A percentile compares a stretch with the other conserved stretches of the same genome.
These are phyloP conservation scores for Leishmania tropica DNA, from an alignment of 208 protist genomes.

Conservation along the genomic window DNA sequence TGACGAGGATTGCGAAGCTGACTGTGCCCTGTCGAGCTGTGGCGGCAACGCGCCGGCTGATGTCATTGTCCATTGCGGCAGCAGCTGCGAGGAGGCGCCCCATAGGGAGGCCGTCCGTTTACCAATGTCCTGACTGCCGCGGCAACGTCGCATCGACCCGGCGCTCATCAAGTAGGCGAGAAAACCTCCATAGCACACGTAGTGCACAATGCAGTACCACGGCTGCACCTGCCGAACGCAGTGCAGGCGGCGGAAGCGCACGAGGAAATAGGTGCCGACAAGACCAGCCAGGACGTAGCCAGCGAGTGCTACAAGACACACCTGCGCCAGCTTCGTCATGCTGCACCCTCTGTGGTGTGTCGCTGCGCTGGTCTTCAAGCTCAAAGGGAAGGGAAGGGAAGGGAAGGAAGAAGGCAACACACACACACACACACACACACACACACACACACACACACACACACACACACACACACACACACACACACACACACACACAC, in stretches of 20 bases:
- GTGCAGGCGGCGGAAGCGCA: slow-evolving; percentile 22
- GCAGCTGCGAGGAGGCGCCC: not conserved
- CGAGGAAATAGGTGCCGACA: slow-evolving; percentile 10
- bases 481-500: not conserved
- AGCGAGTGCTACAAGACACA: slow-evolving; percentile 5
- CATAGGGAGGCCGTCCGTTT: not conserved
- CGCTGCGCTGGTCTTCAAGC: not conserved
- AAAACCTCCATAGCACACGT: slow-evolving; percentile 25
- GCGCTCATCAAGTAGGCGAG: slow-evolving; percentile 15
- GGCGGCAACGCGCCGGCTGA: not conserved
- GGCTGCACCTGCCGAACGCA: slow-evolving; percentile 29
- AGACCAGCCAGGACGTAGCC: slow-evolving; percentile 7
- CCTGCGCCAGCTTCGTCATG: not conserved
- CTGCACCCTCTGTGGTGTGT: not conserved
- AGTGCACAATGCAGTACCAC: slow-evolving; percentile 17
- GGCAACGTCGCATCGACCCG: not conserved
- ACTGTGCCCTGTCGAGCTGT: not conserved
- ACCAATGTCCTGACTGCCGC: not conserved
- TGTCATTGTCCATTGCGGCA: not conserved
- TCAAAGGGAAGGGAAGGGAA: not conserved
- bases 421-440: not conserved
- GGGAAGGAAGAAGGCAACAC: not conserved
- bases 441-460: not conserved
- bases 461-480: not conserved
- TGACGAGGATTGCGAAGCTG: not conserved